Evolutionary conservation across 257 asterid genomes (phyloP), one percentile per base, ranked within the genome.

Genomic region (Primulina huaijiensis): DNA sequence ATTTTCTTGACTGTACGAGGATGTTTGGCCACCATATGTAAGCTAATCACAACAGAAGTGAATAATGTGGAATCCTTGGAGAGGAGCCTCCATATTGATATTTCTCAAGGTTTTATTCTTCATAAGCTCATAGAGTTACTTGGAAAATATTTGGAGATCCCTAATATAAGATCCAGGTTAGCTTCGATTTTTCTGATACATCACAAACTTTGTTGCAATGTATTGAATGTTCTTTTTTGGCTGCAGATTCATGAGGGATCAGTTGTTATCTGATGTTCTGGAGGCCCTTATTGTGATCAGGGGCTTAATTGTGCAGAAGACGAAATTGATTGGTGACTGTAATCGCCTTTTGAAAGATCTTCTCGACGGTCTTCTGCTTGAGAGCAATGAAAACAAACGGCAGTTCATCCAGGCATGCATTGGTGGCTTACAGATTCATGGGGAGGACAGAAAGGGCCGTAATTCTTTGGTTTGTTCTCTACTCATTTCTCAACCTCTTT

Each of bases 91-190:
- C 97, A 89, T 70, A 90, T 94, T 78, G 96, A 94, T 76, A 94
- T 94, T 64, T 91, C 99, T 34, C 99, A 94, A 77, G 99, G 99
- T 19, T 94, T 94, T 78, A 94, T 94, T 73, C 97, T 94, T 75
- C 99, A 91, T 69, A 94, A 91, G 86, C 97, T 94, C 73, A 94
- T 94, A 63, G 99, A 94, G 89, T 92, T 94, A 68, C 97, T 94
- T 62, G 93, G 99, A 37, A 94, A 91, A 79, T 91, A 91, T 80
- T 86, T 94, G 91, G 97, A 94, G 86, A 90, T 94, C 73, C 95
- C 88, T 37, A 94, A 91, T 74, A 86, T 94, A 73, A 90, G 99
- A 86, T 81, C 95, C 68, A 92, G 97, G 99, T 88, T 74, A 63
- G 83, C 59, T 69, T 66, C 29, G 9, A 66, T 34, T 52, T 30